Conservation (phyloP, 2,329 filamentous ascomycete genomes). For the Ceratocystis diversiconidia region DNA sequence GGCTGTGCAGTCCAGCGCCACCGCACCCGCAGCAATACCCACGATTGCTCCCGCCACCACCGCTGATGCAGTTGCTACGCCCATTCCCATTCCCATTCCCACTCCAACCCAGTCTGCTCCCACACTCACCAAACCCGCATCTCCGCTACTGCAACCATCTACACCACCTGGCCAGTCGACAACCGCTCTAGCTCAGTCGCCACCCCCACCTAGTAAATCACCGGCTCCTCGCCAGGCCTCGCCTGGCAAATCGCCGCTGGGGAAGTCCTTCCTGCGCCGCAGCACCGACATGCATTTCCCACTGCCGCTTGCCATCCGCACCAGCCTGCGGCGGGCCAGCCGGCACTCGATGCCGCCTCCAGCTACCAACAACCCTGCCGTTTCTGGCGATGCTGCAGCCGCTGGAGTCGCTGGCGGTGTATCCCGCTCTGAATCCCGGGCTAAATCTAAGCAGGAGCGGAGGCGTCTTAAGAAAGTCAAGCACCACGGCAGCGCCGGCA, state of each 20-base stretch:
- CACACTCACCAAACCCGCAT: not conserved
- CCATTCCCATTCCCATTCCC: not conserved
- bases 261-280: not conserved
- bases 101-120: not conserved
- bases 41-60: not conserved
- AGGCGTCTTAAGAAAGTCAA: not conserved
- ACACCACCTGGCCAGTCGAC: not conserved
- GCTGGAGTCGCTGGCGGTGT: not conserved
- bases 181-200: not conserved
- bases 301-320: not conserved
- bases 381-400: not conserved
- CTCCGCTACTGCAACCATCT: not conserved
- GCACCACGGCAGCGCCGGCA: not conserved
- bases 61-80: not conserved
- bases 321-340: not conserved
- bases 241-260: not conserved
- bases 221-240: not conserved
- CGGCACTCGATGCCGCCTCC: not conserved
- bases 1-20: not conserved
- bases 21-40: not conserved
- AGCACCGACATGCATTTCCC: conserved; percentile 16
- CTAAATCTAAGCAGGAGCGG: not conserved
- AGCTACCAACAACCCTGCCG: not conserved
- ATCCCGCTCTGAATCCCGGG: not conserved
- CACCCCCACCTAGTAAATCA: not conserved